Percentiles rank a stretch among this genome's conserved stretches.
phyloP scores from a whole-genome alignment of 2,329 filamentous ascomycete species.

The Xylariales sp. region DNA sequence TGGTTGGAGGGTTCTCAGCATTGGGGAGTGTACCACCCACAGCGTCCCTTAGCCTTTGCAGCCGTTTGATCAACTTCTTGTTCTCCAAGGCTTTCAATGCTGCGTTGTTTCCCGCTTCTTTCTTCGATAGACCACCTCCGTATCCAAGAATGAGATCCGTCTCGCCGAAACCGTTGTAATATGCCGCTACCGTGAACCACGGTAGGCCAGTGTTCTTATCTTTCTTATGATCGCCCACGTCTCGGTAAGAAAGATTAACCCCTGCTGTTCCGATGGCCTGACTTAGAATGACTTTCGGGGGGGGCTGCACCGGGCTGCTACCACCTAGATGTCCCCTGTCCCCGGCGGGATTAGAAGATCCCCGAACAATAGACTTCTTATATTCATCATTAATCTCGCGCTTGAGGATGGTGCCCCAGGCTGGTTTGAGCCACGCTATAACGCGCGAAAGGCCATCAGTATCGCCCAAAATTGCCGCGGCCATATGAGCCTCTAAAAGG shows the following conservation, averaged over 20 bases:
- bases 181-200: slow-evolving; percentile 72
- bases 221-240: slow-evolving; percentile 64
- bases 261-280: slow-evolving; percentile 66
- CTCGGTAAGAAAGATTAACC: slow-evolving; percentile 70
- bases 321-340: slow-evolving; percentile 18
- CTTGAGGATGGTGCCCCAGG: slow-evolving; percentile 77
- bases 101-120: slow-evolving; percentile 75
- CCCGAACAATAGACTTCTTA: slow-evolving; percentile 32
- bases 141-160: slow-evolving; percentile 69
- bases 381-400: slow-evolving; percentile 62
- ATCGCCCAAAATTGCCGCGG: slow-evolving; percentile 78
- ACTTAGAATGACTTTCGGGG: slow-evolving; percentile 65
- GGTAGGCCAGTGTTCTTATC: slow-evolving; percentile 65
- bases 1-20: background rate
- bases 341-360: slow-evolving; percentile 38
- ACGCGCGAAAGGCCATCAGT: slow-evolving; percentile 70
- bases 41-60: slow-evolving; percentile 60
- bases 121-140: slow-evolving; percentile 74
- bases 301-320: slow-evolving; percentile 30
- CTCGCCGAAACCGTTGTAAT: slow-evolving; percentile 76
- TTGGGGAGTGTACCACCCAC: slow-evolving; percentile 48
- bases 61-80: slow-evolving; percentile 69
- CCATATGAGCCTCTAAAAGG: slow-evolving; percentile 91
- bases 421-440: slow-evolving; percentile 76
- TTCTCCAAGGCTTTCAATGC: slow-evolving; percentile 73